Evolutionary conservation across 768 basidiomycete genomes (phyloP).

Genomic region (Auriscalpium orientale): DNA sequence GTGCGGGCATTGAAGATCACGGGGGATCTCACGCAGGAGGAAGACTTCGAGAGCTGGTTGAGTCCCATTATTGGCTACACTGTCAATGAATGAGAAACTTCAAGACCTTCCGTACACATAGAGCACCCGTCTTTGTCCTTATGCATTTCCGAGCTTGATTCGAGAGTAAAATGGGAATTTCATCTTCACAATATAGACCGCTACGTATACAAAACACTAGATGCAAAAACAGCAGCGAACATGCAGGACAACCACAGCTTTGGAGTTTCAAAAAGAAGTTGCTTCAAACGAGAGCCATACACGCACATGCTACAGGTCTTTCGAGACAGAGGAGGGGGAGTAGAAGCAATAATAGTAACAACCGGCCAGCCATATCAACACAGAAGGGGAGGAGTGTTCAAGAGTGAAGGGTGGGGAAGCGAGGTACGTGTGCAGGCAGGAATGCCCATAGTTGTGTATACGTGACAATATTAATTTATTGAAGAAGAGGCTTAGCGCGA

Average conservation of each 20-base stretch:
- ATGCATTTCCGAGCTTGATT: too few species aligned
- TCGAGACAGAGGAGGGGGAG: constrained; percentile 8
- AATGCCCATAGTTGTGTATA: not conserved
- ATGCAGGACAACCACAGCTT: not conserved
- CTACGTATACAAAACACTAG: constrained; percentile 5
- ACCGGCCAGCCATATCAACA: constrained; percentile 17
- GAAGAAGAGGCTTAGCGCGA: constrained; percentile 21
- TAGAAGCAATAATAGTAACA: constrained; percentile 19
- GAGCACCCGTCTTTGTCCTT: too few species aligned
- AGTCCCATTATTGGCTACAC: too few species aligned
- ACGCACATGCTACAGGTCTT: constrained; percentile 34
- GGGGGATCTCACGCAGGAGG: too few species aligned
- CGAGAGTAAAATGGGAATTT: not conserved
- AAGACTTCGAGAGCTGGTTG: too few species aligned
- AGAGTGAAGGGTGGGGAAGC: not conserved
- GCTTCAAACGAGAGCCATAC: constrained; percentile 29
- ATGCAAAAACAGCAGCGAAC: constrained; percentile 2
- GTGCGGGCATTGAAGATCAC: too few species aligned
- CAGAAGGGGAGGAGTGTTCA: constrained; percentile 7
- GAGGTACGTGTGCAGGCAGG: constrained; percentile 1
- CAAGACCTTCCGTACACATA: too few species aligned
- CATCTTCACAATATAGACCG: not conserved
- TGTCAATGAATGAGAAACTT: too few species aligned
- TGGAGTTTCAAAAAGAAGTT: constrained; percentile 16
- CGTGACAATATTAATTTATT: not conserved